Evolutionary conservation across 495 filamentous ascomycete species (phyloP).

Genomic region (Lindgomyces ingoldianus): DNA sequence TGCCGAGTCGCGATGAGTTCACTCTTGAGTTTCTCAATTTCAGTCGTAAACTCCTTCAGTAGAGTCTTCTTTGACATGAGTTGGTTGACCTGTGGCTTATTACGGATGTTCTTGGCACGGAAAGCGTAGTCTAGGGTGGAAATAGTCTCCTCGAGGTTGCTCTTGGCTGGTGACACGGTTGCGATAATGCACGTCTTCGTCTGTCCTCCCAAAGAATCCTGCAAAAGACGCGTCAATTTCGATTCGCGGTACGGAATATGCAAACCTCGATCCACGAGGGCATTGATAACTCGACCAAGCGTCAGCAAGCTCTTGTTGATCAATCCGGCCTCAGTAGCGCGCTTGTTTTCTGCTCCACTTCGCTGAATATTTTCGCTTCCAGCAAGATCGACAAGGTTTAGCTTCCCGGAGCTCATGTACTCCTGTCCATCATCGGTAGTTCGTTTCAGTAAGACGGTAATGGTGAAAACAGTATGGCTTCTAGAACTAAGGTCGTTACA

Average conservation of each 20-base stretch:
- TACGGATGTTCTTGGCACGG: conserved; percentile 95
- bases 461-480: conserved; percentile 94
- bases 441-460: conserved; percentile 84
- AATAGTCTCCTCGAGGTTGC: conserved; percentile 95
- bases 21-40: conserved; percentile 90
- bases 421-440: conserved; percentile 82
- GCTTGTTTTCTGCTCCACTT: conserved; percentile 95
- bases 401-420: conserved; percentile 87
- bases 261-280: conserved; percentile 82
- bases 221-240: conserved; percentile 88
- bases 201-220: conserved; percentile 92
- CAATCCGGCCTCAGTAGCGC: conserved; percentile 89
- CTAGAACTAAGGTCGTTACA: conserved; percentile 96
- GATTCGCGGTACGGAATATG: conserved; percentile 98
- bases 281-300: conserved; percentile 95
- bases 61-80: conserved; percentile 89
- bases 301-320: conserved; percentile 98
- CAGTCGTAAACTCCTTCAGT: conserved; percentile 83
- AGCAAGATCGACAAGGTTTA: conserved; percentile 94
- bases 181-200: conserved; percentile 99
- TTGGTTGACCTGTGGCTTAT: conserved; percentile 94
- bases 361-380: conserved; percentile 97
- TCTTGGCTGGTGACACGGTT: conserved; percentile 89
- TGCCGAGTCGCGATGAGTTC: conserved; percentile 92
- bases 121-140: conserved; percentile 97